Percentiles rank a stretch among this genome's conserved stretches.
Evolutionary conservation across 129 eudicot species (phyloP).

Genomic region (Tanacetum coccineum): DNA sequence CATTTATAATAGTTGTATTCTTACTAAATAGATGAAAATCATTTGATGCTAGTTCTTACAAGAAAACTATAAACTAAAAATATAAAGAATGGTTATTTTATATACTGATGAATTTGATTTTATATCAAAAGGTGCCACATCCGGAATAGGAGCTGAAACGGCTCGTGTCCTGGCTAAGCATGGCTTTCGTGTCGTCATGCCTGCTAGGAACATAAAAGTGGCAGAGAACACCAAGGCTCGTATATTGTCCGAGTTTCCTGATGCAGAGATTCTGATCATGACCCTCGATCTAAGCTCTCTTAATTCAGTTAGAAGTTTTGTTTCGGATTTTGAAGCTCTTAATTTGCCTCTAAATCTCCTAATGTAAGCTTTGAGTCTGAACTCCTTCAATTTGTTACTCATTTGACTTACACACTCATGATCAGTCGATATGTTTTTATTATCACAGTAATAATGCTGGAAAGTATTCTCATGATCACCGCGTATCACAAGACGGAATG

Average conservation of each 20-base stretch:
- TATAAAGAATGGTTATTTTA: background rate
- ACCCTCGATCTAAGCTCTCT: slow-evolving; percentile 83
- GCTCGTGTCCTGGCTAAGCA: slow-evolving; percentile 34
- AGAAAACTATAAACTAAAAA: too few species aligned
- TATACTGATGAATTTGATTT: background rate
- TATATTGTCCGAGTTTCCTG: slow-evolving; percentile 64
- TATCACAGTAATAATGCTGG: slow-evolving; percentile 85
- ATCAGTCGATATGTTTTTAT: background rate
- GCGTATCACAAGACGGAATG: slow-evolving; percentile 69
- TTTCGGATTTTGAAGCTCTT: slow-evolving; percentile 56
- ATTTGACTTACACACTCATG: background rate
- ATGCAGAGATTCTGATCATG: slow-evolving; percentile 54
- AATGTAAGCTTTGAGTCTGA: slow-evolving; percentile 37
- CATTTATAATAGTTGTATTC: slow-evolving; percentile 11
- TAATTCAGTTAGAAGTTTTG: slow-evolving; percentile 63
- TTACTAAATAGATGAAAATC: background rate
- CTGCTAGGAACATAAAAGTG: slow-evolving; percentile 26
- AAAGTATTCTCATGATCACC: slow-evolving; percentile 53
- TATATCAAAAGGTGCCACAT: slow-evolving; percentile 72
- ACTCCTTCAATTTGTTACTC: background rate
- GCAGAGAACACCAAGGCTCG: slow-evolving; percentile 39
- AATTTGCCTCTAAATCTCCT: slow-evolving; percentile 70
- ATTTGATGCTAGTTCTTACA: background rate
- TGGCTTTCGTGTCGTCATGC: slow-evolving; percentile 23
- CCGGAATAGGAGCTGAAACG: slow-evolving; percentile 79